Evolutionary conservation across 108 stramenopile genomes (phyloP), one percentile per base, ranked within the genome.

Genomic region (Pseudonitzschia delicatissima): DNA sequence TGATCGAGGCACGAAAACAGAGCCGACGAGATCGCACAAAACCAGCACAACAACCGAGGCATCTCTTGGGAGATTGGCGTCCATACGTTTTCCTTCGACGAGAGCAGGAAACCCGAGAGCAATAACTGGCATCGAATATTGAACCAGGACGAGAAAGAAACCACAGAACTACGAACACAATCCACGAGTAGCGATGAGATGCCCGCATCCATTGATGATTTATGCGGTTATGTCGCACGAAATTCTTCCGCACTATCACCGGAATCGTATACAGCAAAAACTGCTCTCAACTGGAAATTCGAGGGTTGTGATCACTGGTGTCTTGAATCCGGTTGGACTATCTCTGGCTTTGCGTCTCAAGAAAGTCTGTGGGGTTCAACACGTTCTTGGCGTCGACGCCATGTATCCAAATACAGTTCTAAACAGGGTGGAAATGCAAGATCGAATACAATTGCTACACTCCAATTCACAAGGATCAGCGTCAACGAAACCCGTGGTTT

Each of bases 291-390:
- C 35, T n/a, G 18, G 35, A 20, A 52, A 73, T 31, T 70, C 81
- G 0, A 63, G 72, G 20, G 88, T 93, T 3, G 40, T 93, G 36
- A 90, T 93, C 31, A 83, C 88, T 4, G 87, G 88, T 11, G 88
- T 93, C 45, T 73, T 89, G 32, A 79, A 80, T 69, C 83, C 84
- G 20, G 40, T 90, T 13, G 88, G 85, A 11, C 69, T 90, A 25
- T 62, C 73, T 50, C 72, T 93, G 9, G 83, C 86, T 42, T 35
- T 92, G 27, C 68, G 80, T 17, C 64, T 92, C 15, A 45, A 76
- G 20, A 62, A 81, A 44, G 73, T 78, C 26, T 92, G 91, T 67
- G 80, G 81, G 40, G 85, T 88, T 26, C 68, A 82, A 47, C 66
- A 76, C 34, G 77, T 92, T 47, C 48, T 73, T 15, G 91, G 88